These are phyloP conservation scores for Microbotryum violaceum DNA, from an alignment of 1,284 basidiomycete species.

Conservation along the genomic window DNA sequence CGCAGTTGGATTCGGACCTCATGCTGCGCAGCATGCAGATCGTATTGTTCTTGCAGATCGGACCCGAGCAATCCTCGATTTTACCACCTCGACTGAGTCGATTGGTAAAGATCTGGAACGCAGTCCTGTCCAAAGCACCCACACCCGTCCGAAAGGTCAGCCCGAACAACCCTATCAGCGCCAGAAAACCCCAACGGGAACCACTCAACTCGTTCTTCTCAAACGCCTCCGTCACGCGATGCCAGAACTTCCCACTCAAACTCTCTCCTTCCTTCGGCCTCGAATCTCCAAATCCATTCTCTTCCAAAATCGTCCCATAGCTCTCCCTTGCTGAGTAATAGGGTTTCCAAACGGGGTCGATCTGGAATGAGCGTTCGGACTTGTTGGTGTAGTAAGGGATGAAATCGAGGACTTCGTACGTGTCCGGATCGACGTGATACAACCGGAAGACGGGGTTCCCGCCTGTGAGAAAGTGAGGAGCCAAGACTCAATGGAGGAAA, in stretches of 20 bases:
- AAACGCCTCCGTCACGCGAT: constrained; percentile 53
- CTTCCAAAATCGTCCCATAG: constrained; percentile 35
- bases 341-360: constrained; percentile 49
- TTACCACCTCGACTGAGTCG: constrained; percentile 26
- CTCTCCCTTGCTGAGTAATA: constrained; percentile 53
- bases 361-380: constrained; percentile 24
- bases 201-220: constrained; percentile 47
- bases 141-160: background rate
- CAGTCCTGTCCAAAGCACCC: constrained; percentile 3
- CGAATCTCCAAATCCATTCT: constrained; percentile 1
- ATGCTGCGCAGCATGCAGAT: constrained; percentile 30
- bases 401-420: constrained; percentile 51
- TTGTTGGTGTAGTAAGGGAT: constrained; percentile 41
- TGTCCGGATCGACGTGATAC: constrained; percentile 52
- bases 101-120: constrained; percentile 25
- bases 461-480: constrained; percentile 2
- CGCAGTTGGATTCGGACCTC: constrained; percentile 30
- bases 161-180: no score
- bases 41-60: constrained; percentile 25
- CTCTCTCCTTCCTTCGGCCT: constrained; percentile 23
- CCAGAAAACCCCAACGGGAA: constrained; percentile 21
- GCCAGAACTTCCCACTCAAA: constrained; percentile 53
- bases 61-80: constrained; percentile 20
- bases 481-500: background rate
- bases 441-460: constrained; percentile 51